Base-by-base conservation (phyloP, 345 rosid genomes). In the Rubroshorea leprosula region DNA sequence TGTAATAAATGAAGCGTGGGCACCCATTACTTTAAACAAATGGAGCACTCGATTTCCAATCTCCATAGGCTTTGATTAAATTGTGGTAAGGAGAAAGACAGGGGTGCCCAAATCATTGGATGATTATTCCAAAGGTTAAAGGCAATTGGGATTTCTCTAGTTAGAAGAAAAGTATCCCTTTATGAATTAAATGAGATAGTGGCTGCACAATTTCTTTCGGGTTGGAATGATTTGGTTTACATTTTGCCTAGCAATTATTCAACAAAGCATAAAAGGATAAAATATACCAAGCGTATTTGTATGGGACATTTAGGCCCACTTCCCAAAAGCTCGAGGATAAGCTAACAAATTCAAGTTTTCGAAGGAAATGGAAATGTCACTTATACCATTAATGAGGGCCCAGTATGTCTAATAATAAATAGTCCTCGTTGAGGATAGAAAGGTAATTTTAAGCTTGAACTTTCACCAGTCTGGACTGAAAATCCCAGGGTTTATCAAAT, bases 111-210 rank as follows among this genome's bases (percentile, higher is more conserved):
- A 69, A 74, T 71, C 61, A 74, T 75, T 71, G 67, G 60, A 58
- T 23, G 64, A 71, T 58, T 35, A 43, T 57, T 27, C 29, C 55
- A 75, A 66, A 63, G 72, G 46, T 47, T 23, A 54, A 35, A 35
- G 41, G 41, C 12, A 48, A 65, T 31, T 49, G n/a, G n/a, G 74
- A 18, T 76, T 71, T 26, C 77, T 72, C 69, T 62, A 29, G 59
- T 62, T 18, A 2, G 61, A 76, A 76, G 74, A 53, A 76, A 76
- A 49, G 77, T 63, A 76, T 66, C 72, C 20, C 77, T 76, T 76
- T 66, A 52, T 59, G 61, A 23, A 55, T 51, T 65, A 58, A 69
- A 50, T 68, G 74, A 58, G 59, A 29, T 15, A 21, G 44, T 25
- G 10, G 12, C 13, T 23, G 29, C 25, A 39, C 31, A 46, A 64